Percentiles rank a stretch among this genome's conserved stretches.
Conservation (phyloP, 768 basidiomycete species). For the Trametes sanguinea region DNA sequence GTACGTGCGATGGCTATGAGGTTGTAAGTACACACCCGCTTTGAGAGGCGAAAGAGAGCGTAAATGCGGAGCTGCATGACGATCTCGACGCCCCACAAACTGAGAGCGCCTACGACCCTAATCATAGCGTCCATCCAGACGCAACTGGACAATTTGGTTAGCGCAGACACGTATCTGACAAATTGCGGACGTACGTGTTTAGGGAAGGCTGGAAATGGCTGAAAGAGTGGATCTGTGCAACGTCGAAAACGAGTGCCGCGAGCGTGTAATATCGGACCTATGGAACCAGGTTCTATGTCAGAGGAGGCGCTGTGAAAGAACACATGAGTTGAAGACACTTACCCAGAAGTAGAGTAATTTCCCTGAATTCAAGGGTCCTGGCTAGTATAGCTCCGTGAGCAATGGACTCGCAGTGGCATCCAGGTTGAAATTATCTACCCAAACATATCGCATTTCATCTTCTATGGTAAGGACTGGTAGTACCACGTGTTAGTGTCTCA, state of each 20-base stretch:
- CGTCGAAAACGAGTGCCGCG: conserved; percentile 45
- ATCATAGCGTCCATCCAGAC: conserved; percentile 46
- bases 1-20: no score
- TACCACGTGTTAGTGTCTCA: no score
- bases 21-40: conserved; percentile 39
- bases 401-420: neutral
- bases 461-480: no score
- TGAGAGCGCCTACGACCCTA: conserved; percentile 45
- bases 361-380: conserved; percentile 3
- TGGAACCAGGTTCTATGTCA: neutral
- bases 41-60: conserved; percentile 44
- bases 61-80: conserved; percentile 51
- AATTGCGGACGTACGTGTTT: conserved; percentile 35
- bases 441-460: no score
- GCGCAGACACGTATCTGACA: neutral
- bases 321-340: neutral
- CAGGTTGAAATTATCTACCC: no score
- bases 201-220: conserved; percentile 4
- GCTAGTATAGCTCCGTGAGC: neutral
- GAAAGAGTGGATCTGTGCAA: conserved; percentile 43
- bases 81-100: conserved; percentile 51
- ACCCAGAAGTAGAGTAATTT: conserved; percentile 12
- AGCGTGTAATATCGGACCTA: conserved; percentile 53
- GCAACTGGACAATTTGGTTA: conserved; percentile 35
- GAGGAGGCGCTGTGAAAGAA: neutral